A percentile compares a stretch with the other conserved stretches of the same genome.
Conservation (phyloP, 148 eudicot genomes). For the Agrostemma githago region DNA sequence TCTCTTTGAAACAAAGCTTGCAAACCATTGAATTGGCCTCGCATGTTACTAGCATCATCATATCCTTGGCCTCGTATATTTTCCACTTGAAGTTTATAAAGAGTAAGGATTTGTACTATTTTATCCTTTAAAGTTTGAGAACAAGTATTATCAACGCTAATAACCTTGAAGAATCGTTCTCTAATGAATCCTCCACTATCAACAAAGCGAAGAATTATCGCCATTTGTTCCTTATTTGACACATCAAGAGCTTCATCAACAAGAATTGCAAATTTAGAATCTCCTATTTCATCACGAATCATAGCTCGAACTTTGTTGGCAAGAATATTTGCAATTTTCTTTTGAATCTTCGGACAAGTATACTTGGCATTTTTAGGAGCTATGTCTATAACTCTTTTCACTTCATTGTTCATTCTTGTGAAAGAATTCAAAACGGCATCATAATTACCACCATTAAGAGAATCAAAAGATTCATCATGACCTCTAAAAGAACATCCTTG, state of each 20-base stretch:
- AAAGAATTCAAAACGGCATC: too few relatives aligned
- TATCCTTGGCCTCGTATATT: not conserved
- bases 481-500: too few relatives aligned
- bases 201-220: conserved; percentile 22
- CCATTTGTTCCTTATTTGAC: conserved; percentile 4
- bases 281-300: too few relatives aligned
- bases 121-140: conserved; percentile 14
- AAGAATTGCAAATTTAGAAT: too few relatives aligned
- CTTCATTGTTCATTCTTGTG: too few relatives aligned
- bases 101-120: conserved; percentile 8
- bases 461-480: too few relatives aligned
- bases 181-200: conserved; percentile 18
- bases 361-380: too few relatives aligned
- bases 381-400: too few relatives aligned
- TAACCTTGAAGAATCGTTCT: conserved; percentile 15
- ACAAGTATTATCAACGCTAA: conserved; percentile 18
- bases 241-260: conserved; percentile 2
- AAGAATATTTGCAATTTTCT: too few relatives aligned
- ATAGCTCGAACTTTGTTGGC: too few relatives aligned
- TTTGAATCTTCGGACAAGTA: too few relatives aligned
- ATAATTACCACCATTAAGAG: too few relatives aligned
- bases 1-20: not conserved
- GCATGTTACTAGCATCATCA: conserved; percentile 1
- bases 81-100: not conserved
- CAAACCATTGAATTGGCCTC: not conserved